Percentiles rank a stretch among this genome's conserved stretches.
phyloP scores from a whole-genome alignment of 345 rosid species.

The Linum tenue region DNA sequence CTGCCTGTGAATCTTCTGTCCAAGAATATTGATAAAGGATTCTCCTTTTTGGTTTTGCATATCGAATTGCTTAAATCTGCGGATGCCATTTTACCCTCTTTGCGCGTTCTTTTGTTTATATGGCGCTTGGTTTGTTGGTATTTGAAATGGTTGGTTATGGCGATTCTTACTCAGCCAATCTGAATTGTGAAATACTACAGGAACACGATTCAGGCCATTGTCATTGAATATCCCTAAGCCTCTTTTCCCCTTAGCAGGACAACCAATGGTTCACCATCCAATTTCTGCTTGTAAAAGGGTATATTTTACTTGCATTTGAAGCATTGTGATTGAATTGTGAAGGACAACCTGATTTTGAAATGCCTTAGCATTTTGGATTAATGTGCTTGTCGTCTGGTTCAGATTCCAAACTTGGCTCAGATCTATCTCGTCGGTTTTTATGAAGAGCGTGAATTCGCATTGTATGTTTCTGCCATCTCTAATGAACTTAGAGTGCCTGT shows the following conservation, averaged over 20 bases:
- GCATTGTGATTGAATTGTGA: not conserved
- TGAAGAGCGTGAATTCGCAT: conserved; percentile 26
- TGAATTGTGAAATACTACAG: conserved; percentile 22
- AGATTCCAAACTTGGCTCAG: conserved; percentile 29
- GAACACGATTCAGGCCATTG: conserved; percentile 86
- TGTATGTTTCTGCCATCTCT: conserved; percentile 27
- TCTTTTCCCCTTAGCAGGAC: conserved; percentile 83
- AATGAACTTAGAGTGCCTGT: conserved; percentile 27
- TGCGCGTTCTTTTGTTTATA: too few relatives aligned
- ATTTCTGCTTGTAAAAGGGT: conserved; percentile 96
- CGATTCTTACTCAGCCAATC: conserved; percentile 2
- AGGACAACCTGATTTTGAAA: not conserved
- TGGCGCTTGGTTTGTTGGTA: too few relatives aligned
- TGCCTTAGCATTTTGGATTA: not conserved
- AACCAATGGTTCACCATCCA: conserved; percentile 96
- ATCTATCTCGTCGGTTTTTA: conserved; percentile 29
- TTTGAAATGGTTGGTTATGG: too few relatives aligned
- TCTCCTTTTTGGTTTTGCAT: too few relatives aligned
- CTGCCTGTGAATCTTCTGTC: not conserved
- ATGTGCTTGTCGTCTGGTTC: conserved; percentile 12
- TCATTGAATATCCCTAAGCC: conserved; percentile 88
- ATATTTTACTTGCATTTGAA: conserved; percentile 10
- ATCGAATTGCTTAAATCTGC: not conserved
- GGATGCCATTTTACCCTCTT: too few relatives aligned
- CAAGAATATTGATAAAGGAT: too few relatives aligned